Evolutionary conservation across 2,329 filamentous ascomycete genomes (phyloP).

Genomic region (Beauveria medogensis): DNA sequence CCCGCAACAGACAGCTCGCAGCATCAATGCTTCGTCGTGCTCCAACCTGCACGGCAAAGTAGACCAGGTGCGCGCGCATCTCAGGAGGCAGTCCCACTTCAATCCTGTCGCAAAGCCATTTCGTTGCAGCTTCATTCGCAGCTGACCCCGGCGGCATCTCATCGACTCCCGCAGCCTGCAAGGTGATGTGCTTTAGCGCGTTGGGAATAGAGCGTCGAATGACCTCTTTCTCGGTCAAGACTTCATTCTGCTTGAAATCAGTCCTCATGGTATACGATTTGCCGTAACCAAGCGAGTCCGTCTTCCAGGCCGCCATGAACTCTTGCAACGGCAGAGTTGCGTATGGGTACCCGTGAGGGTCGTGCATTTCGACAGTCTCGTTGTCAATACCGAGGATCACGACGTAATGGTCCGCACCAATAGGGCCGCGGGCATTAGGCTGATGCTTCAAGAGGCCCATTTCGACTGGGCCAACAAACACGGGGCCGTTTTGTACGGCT

Average conservation of each 20-base stretch:
- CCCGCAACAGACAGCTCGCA: slow-evolving; percentile 12
- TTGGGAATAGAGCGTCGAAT: slow-evolving; percentile 12
- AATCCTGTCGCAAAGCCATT: slow-evolving; percentile 11
- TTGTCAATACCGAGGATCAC: slow-evolving; percentile 11
- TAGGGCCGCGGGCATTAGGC: slow-evolving; percentile 11
- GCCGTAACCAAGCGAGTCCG: slow-evolving; percentile 14
- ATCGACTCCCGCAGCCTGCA: slow-evolving; percentile 1
- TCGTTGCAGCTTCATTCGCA: slow-evolving; percentile 12
- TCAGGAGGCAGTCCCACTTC: slow-evolving; percentile 2
- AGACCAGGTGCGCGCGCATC: slow-evolving; percentile 9
- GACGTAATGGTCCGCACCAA: slow-evolving; percentile 16
- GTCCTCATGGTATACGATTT: slow-evolving; percentile 15
- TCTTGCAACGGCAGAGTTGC: slow-evolving; percentile 13
- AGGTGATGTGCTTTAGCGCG: slow-evolving; percentile 9
- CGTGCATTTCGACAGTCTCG: slow-evolving; percentile 12
- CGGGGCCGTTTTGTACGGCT: slow-evolving; percentile 12
- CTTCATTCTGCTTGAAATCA: slow-evolving; percentile 11
- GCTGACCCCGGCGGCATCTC: slow-evolving; percentile 12
- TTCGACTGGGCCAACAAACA: slow-evolving; percentile 15
- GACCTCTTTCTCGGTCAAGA: slow-evolving; percentile 13
- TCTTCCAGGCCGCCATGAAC: slow-evolving; percentile 14
- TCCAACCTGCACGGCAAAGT: slow-evolving; percentile 14
- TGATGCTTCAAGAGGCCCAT: slow-evolving; percentile 15
- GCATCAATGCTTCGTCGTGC: slow-evolving; percentile 14
- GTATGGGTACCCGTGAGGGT: slow-evolving; percentile 14